A percentile compares a stretch with the other conserved stretches of the same genome.
phyloP scores from a whole-genome alignment of 176 grass and related monocot species.

The Oryza glaberrima region DNA sequence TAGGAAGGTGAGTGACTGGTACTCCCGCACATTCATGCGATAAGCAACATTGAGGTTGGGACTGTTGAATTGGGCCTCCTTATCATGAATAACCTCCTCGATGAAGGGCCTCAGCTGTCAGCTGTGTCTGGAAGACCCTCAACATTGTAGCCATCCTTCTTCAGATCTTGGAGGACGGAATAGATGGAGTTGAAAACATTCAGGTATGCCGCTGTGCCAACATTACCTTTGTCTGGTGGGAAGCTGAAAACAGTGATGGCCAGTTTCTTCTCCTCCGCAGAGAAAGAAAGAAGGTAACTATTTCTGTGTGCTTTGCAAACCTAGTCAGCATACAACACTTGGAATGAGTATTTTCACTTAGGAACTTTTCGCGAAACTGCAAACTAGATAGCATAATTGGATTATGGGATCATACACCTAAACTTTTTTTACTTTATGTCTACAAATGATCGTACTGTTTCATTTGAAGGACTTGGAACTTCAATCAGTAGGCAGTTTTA shows the following conservation, averaged over 20 bases:
- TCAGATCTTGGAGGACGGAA: constrained; percentile 76
- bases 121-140: constrained; percentile 81
- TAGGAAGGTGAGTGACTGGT: constrained; percentile 87
- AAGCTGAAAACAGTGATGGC: constrained; percentile 99
- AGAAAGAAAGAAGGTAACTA: constrained; percentile 10
- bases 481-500: constrained; percentile 1
- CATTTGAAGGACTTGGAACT: constrained; percentile 24
- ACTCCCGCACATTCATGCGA: constrained; percentile 87
- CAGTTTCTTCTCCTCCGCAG: constrained; percentile 68
- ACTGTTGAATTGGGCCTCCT: constrained; percentile 98
- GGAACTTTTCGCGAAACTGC: constrained; percentile 22
- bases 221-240: constrained; percentile 98
- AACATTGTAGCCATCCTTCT: constrained; percentile 79
- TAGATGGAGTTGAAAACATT: constrained; percentile 95
- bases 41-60: constrained; percentile 95
- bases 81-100: constrained; percentile 97
- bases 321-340: background rate
- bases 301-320: background rate
- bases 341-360: background rate
- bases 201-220: constrained; percentile 89
- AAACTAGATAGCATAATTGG: background rate
- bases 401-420: background rate
- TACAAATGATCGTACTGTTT: background rate
- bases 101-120: constrained; percentile 64
- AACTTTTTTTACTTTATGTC: constrained; percentile 4